Evolutionary conservation across 2,329 filamentous ascomycete species (phyloP).

Genomic region (Diaporthe batatas): DNA sequence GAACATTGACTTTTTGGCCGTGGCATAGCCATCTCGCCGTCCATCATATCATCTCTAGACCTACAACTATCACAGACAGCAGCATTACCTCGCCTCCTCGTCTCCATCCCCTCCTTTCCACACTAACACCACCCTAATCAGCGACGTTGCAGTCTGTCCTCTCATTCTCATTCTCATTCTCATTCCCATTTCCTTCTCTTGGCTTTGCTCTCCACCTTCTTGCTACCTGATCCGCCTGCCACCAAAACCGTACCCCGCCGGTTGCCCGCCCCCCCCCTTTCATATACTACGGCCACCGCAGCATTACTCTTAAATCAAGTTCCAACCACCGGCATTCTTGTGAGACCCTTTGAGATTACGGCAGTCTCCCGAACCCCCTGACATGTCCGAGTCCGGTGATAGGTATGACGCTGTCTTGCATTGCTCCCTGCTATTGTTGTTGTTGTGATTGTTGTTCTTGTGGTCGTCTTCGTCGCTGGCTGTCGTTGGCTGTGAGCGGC

Average conservation of each 20-base stretch:
- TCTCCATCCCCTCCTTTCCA: slow-evolving; percentile 1
- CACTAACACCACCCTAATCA: not conserved
- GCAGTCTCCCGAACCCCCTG: not conserved
- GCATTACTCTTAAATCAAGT: slow-evolving; percentile 17
- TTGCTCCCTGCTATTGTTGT: not conserved
- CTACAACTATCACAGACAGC: slow-evolving; percentile 16
- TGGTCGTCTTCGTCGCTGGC: too few species aligned
- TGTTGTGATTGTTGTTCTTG: not conserved
- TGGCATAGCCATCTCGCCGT: slow-evolving; percentile 18
- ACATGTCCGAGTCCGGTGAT: slow-evolving; percentile 41
- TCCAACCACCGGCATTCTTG: slow-evolving; percentile 20
- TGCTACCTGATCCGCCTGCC: slow-evolving; percentile 6
- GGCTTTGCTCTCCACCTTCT: slow-evolving; percentile 1
- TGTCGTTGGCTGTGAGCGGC: not conserved
- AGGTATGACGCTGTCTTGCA: slow-evolving; percentile 29
- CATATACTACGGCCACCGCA: slow-evolving; percentile 23
- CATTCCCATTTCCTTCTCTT: not conserved
- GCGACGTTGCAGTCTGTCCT: not conserved
- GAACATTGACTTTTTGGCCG: not conserved
- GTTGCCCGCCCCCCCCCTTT: slow-evolving; percentile 9
- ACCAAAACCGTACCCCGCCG: slow-evolving; percentile 11
- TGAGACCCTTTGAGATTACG: slow-evolving; percentile 25
- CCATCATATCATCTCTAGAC: slow-evolving; percentile 16
- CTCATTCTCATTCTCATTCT: not conserved
- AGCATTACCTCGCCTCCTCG: not conserved